A percentile compares a stretch with the other conserved stretches of the same genome.
Conservation (phyloP, 306 rosid species). For the Vigna reflexopilosa region DNA sequence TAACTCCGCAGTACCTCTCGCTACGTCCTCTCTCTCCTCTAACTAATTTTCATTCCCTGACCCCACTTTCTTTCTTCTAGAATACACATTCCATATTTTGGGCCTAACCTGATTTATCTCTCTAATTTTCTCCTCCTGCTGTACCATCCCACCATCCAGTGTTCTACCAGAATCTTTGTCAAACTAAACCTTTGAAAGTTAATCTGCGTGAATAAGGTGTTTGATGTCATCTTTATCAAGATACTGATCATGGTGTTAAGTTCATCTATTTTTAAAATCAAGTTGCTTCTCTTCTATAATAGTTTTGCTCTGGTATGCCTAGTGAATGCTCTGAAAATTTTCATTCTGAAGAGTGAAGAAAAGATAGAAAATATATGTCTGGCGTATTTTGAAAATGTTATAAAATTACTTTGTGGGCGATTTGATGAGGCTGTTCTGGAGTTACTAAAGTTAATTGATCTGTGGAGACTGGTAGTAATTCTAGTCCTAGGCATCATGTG, state of each 20-base stretch:
- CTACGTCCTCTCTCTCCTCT: no score
- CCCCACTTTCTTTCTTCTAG: no score
- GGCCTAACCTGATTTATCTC: no score
- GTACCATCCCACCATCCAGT: no score
- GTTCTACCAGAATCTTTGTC: neutral
- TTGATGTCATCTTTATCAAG: conserved; percentile 7
- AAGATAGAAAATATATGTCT: neutral
- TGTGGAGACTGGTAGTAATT: conserved; percentile 32
- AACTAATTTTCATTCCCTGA: no score
- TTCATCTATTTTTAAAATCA: neutral
- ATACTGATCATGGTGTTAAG: conserved; percentile 7
- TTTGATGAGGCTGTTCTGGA: neutral
- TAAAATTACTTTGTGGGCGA: neutral
- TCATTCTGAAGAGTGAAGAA: conserved; percentile 11
- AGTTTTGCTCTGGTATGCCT: conserved; percentile 6
- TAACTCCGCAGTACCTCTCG: no score
- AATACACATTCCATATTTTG: no score
- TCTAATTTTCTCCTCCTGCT: no score
- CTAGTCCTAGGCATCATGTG: conserved; percentile 26
- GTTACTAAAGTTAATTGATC: conserved; percentile 26
- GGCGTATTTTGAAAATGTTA: conserved; percentile 21
- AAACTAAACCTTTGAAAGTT: conserved; percentile 12
- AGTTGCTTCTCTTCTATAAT: conserved; percentile 14
- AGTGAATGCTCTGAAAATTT: neutral
- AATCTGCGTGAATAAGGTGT: conserved; percentile 2